These are phyloP conservation scores for Candida gorgasii DNA, from an alignment of 805 yeast species.

Conservation along the genomic window DNA sequence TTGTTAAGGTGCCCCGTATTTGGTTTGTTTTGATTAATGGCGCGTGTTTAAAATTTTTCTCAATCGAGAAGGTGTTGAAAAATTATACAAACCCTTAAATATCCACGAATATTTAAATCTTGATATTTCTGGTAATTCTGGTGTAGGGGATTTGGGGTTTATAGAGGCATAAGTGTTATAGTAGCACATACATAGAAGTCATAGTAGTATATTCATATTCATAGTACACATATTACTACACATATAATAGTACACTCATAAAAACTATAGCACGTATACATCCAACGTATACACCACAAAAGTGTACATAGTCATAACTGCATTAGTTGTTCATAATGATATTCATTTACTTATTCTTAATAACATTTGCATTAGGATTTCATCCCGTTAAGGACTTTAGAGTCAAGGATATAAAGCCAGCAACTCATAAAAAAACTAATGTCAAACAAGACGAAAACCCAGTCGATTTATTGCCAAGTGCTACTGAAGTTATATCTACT, in stretches of 20 bases:
- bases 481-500: slow-evolving; percentile 13
- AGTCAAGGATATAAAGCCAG: slow-evolving; percentile 13
- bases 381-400: slow-evolving; percentile 21
- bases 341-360: not conserved
- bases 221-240: not conserved
- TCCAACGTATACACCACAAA: not conserved
- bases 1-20: slow-evolving; percentile 1
- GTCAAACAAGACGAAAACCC: not conserved
- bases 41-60: slow-evolving; percentile 10
- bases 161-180: not conserved
- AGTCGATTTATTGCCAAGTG: slow-evolving; percentile 9
- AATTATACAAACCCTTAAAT: slow-evolving; percentile 7
- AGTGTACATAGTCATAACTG: no score
- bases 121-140: not conserved
- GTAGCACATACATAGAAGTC: not conserved
- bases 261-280: not conserved
- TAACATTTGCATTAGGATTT: slow-evolving; percentile 11
- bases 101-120: not conserved
- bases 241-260: not conserved
- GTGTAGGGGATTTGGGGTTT: not conserved
- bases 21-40: slow-evolving; percentile 7
- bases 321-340: not conserved
- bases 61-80: slow-evolving; percentile 7
- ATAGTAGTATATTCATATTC: no score
- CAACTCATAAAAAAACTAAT: not conserved